Evolutionary conservation across 148 eudicot species (phyloP).

Genomic region (Persicaria maculosa): DNA sequence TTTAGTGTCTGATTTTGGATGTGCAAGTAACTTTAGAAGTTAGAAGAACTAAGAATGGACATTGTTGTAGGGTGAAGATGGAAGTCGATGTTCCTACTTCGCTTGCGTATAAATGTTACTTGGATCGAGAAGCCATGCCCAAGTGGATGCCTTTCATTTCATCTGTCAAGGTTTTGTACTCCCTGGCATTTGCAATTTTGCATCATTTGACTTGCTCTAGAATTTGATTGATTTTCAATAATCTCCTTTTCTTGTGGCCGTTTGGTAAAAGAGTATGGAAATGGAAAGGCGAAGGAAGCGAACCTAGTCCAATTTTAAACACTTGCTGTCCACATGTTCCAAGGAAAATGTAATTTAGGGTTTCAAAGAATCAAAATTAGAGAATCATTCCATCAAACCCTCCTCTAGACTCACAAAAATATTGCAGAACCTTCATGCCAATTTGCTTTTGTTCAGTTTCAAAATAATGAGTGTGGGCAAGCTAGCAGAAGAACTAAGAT

Average conservation of each 20-base stretch:
- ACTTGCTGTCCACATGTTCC: no score
- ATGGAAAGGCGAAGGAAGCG: no score
- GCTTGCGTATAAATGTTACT: constrained; percentile 77
- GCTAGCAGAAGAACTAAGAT: neutral
- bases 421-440: neutral
- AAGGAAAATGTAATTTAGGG: no score
- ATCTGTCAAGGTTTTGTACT: constrained; percentile 53
- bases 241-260: neutral
- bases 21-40: neutral
- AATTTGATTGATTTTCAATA: neutral
- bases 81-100: constrained; percentile 79
- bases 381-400: no score
- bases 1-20: neutral
- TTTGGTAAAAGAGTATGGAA: no score
- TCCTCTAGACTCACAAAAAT: no score
- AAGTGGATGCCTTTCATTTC: constrained; percentile 97
- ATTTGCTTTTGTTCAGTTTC: neutral
- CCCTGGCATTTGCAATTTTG: neutral
- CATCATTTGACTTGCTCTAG: neutral
- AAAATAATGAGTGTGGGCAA: neutral
- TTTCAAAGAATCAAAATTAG: no score
- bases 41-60: neutral
- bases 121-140: constrained; percentile 84
- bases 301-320: no score
- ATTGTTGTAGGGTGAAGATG: constrained; percentile 48